Conservation (phyloP, 345 rosid species). For the Sonneratia alba region DNA sequence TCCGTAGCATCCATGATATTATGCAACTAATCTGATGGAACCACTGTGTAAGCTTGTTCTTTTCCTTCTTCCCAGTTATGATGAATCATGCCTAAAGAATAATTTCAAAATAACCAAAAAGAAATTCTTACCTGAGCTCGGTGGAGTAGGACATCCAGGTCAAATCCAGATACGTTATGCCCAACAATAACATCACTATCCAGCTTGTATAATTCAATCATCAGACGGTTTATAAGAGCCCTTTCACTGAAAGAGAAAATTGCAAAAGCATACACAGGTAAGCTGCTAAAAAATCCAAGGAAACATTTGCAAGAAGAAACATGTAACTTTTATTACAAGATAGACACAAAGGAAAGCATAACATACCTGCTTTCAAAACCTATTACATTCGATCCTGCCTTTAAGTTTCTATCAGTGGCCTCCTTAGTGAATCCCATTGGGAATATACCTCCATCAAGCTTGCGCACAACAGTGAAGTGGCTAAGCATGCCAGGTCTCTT, state of each 20-base stretch:
- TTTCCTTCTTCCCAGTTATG: neutral
- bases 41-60: neutral
- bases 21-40: neutral
- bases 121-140: conserved; percentile 64
- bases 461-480: conserved; percentile 84
- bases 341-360: conserved; percentile 11
- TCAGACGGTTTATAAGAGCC: conserved; percentile 78
- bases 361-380: conserved; percentile 70
- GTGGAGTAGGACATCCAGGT: conserved; percentile 87
- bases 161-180: conserved; percentile 96
- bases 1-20: neutral
- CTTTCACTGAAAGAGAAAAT: conserved; percentile 64
- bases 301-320: conserved; percentile 8
- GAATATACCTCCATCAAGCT: conserved; percentile 81
- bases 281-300: neutral
- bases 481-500: conserved; percentile 68
- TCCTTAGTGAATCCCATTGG: conserved; percentile 96
- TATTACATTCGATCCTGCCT: conserved; percentile 69
- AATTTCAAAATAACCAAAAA: neutral
- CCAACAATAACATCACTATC: conserved; percentile 96
- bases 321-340: conserved; percentile 3
- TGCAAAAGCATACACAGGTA: conserved; percentile 9
- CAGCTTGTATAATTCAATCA: conserved; percentile 75
- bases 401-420: conserved; percentile 66
- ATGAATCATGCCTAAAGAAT: neutral